Percentiles rank a stretch among this genome's conserved stretches.
These are phyloP conservation scores for Cyclocybe cylindracea DNA, from an alignment of 768 basidiomycete species.

Conservation along the genomic window DNA sequence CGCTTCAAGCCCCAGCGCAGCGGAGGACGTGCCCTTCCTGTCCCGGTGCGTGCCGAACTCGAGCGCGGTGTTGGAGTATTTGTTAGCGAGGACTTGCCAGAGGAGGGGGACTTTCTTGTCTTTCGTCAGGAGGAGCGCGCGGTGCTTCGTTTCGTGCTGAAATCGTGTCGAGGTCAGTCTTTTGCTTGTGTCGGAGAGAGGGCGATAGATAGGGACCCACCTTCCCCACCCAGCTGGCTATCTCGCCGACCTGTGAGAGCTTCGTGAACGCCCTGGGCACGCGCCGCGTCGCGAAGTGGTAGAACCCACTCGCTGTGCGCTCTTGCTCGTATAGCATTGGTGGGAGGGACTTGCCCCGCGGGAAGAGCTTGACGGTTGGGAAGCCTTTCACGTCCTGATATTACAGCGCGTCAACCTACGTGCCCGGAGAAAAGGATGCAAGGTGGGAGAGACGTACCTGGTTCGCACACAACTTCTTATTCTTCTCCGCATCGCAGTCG, in stretches of 20 bases:
- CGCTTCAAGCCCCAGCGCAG: constrained; percentile 58
- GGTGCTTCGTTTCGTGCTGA: constrained; percentile 42
- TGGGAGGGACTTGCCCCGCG: constrained; percentile 64
- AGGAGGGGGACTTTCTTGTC: constrained; percentile 75
- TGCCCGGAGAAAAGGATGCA: constrained; percentile 39
- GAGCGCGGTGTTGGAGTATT: constrained; percentile 58
- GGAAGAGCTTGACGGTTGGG: constrained; percentile 92
- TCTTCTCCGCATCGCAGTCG: constrained; percentile 85
- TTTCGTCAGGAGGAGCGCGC: constrained; percentile 72
- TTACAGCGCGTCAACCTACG: background rate
- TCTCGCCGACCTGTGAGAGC: constrained; percentile 55
- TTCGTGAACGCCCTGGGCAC: constrained; percentile 73
- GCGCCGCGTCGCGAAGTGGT: constrained; percentile 72
- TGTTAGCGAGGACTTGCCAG: constrained; percentile 80
- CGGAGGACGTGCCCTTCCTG: constrained; percentile 59
- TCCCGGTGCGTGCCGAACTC: constrained; percentile 67
- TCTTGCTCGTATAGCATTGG: constrained; percentile 74
- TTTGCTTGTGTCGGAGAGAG: constrained; percentile 39
- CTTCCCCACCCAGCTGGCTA: constrained; percentile 68
- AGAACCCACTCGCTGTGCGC: constrained; percentile 70
- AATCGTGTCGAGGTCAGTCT: background rate
- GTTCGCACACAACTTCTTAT: constrained; percentile 81
- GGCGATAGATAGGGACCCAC: constrained; percentile 39
- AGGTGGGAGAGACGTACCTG: constrained; percentile 43
- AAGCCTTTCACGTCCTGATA: constrained; percentile 79